Conservation (phyloP, 441 rosid species). For the Eutrema salsugineum region DNA sequence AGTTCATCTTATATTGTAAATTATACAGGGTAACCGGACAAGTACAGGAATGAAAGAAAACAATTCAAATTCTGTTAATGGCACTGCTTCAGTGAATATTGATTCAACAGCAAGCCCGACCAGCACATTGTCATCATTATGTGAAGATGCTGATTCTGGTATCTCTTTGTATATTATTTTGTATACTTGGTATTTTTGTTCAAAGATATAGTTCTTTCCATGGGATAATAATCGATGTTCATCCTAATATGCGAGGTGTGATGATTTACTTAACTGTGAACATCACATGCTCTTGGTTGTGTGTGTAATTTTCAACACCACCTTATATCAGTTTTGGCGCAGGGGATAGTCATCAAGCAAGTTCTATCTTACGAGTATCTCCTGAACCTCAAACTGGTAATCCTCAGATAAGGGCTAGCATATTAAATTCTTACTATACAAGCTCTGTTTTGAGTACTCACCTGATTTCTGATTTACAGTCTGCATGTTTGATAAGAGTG, state of each 20-base stretch:
- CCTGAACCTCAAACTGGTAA: conserved; percentile 39
- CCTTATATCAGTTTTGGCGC: conserved; percentile 37
- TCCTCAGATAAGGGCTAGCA: conserved; percentile 29
- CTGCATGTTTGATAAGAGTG: conserved; percentile 17
- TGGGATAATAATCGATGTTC: background rate
- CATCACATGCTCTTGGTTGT: conserved; percentile 5
- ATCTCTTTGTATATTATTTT: conserved; percentile 14
- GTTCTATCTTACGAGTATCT: conserved; percentile 36
- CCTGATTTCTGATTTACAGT: conserved; percentile 10
- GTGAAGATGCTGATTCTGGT: conserved; percentile 96
- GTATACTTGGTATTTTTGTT: conserved; percentile 7
- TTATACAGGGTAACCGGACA: conserved; percentile 64
- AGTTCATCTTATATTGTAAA: conserved; percentile 3
- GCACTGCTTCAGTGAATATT: conserved; percentile 57
- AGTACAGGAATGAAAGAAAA: conserved; percentile 48
- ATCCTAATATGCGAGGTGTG: background rate
- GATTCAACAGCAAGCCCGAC: conserved; percentile 81
- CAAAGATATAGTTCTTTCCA: background rate
- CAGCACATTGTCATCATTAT: conserved; percentile 62
- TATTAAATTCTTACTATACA: conserved; percentile 24
- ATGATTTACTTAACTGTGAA: conserved; percentile 6
- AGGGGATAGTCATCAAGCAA: conserved; percentile 71
- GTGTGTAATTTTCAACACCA: conserved; percentile 5
- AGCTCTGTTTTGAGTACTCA: conserved; percentile 39
- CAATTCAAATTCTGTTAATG: conserved; percentile 37